A percentile compares a stretch with the other conserved stretches of the same genome.
Evolutionary conservation across 768 basidiomycete genomes (phyloP).

Genomic region (Amyloporia xantha): DNA sequence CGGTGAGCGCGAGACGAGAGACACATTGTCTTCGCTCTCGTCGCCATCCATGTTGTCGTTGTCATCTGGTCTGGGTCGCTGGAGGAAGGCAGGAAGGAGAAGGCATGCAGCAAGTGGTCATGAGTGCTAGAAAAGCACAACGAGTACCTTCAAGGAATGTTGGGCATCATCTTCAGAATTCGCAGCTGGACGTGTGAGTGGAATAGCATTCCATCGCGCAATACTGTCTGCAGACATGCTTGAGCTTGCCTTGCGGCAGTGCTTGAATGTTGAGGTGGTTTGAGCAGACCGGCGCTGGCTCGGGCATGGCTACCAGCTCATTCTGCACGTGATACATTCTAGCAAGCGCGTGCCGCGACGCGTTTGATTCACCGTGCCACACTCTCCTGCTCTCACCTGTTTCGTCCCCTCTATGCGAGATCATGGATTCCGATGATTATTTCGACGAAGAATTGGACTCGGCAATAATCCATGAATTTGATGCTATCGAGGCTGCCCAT

Average conservation of each 20-base stretch:
- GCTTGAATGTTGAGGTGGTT: background rate
- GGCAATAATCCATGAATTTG: constrained; percentile 52
- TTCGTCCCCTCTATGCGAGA: background rate
- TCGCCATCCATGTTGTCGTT: constrained; percentile 28
- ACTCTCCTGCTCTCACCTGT: background rate
- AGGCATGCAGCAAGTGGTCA: constrained; percentile 44
- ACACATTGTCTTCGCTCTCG: constrained; percentile 63
- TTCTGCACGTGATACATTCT: background rate
- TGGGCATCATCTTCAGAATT: constrained; percentile 7
- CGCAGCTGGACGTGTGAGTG: constrained; percentile 33
- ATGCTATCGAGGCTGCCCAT: constrained; percentile 64
- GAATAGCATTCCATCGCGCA: constrained; percentile 70
- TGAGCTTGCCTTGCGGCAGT: background rate
- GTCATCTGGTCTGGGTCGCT: constrained; percentile 51
- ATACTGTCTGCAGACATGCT: constrained; percentile 59
- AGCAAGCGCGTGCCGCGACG: background rate
- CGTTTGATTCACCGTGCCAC: background rate
- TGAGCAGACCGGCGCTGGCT: constrained; percentile 2
- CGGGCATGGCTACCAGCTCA: background rate
- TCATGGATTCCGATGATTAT: constrained; percentile 75
- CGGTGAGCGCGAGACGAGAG: constrained; percentile 68
- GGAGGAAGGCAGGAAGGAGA: constrained; percentile 36
- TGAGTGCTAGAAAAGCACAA: constrained; percentile 37
- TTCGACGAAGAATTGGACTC: constrained; percentile 61
- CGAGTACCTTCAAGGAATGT: constrained; percentile 63